phyloP scores from a whole-genome alignment of 805 yeast genomes.

The Kregervanrija delftensis region DNA sequence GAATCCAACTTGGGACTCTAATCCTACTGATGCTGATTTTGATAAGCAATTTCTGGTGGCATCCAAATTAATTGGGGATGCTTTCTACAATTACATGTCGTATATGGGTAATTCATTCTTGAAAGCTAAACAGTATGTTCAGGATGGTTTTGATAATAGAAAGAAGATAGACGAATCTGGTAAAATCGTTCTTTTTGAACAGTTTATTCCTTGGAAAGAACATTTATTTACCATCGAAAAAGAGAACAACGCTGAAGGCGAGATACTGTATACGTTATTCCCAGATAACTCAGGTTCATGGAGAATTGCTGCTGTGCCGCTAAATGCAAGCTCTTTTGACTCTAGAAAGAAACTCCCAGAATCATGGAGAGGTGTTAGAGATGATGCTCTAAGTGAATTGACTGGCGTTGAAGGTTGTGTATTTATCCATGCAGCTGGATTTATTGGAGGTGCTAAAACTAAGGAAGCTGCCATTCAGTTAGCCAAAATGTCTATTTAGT shows the following conservation, averaged over 20 bases:
- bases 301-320: constrained; percentile 92
- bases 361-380: constrained; percentile 93
- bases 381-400: constrained; percentile 63
- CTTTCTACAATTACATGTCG: constrained; percentile 60
- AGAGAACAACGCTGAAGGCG: constrained; percentile 45
- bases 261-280: constrained; percentile 71
- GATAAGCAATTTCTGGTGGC: constrained; percentile 67
- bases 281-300: constrained; percentile 64
- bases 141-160: constrained; percentile 60
- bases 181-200: constrained; percentile 63
- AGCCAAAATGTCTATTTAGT: constrained; percentile 38
- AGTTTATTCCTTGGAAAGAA: constrained; percentile 92
- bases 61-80: constrained; percentile 74
- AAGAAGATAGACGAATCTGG: constrained; percentile 60
- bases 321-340: constrained; percentile 68
- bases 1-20: constrained; percentile 82
- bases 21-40: constrained; percentile 55
- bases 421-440: constrained; percentile 94
- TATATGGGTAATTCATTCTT: constrained; percentile 82
- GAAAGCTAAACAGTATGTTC: constrained; percentile 79
- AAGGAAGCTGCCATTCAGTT: constrained; percentile 70
- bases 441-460: constrained; percentile 89
- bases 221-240: constrained; percentile 73
- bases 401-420: constrained; percentile 85
- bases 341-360: constrained; percentile 86